Evolutionary conservation across 129 eudicot species (phyloP).

Genomic region (Helianthus tuberosus): DNA sequence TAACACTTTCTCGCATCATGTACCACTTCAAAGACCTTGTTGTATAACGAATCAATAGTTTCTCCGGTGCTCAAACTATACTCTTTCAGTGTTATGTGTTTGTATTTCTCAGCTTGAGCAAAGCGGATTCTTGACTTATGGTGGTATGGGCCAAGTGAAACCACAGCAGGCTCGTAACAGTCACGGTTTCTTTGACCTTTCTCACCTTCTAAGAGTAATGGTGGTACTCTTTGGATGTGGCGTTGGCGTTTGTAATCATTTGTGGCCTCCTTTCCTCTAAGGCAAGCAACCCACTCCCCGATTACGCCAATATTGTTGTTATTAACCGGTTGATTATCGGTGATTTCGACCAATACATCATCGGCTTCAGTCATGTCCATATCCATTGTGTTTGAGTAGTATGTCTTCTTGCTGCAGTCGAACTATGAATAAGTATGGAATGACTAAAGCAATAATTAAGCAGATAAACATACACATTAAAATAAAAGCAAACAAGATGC

Average conservation of each 20-base stretch:
- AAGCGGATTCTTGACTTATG: not conserved
- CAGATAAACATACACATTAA: not conserved
- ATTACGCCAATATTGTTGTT: not conserved
- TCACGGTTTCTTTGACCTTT: constrained; percentile 13
- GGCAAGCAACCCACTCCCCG: constrained; percentile 18
- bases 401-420: not conserved
- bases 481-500: not conserved
- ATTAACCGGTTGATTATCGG: not conserved
- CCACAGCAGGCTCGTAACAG: constrained; percentile 30
- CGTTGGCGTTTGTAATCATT: constrained; percentile 11
- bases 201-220: constrained; percentile 25
- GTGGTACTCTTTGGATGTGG: constrained; percentile 26
- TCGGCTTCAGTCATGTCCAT: constrained; percentile 14
- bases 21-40: constrained; percentile 30
- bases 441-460: not conserved
- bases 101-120: constrained; percentile 16
- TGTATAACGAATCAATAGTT: not conserved
- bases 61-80: not conserved
- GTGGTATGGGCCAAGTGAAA: constrained; percentile 42
- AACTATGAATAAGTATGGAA: not conserved
- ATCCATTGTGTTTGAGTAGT: not conserved
- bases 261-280: constrained; percentile 4
- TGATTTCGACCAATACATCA: constrained; percentile 5
- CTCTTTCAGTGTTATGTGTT: constrained; percentile 19
- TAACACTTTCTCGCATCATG: constrained; percentile 21